phyloP scores from a whole-genome alignment of 2,329 filamentous ascomycete species.

The Balansia obtecta region DNA sequence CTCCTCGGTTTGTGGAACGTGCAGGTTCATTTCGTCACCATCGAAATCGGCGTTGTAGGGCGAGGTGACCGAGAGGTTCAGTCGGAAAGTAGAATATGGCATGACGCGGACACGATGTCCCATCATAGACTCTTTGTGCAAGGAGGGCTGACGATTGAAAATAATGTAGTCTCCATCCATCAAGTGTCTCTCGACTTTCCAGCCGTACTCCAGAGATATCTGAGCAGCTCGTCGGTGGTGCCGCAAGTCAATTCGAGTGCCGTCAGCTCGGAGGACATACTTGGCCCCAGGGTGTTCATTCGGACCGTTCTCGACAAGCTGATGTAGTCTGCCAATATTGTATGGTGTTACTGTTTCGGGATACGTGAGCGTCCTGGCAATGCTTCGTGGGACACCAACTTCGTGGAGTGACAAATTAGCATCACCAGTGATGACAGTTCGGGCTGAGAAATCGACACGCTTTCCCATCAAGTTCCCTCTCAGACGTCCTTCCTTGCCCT shows the following conservation, averaged over 20 bases:
- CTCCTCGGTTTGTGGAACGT: conserved; percentile 96
- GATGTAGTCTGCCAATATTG: conserved; percentile 87
- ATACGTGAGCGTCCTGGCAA: conserved; percentile 86
- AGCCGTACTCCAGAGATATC: conserved; percentile 84
- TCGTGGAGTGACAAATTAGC: conserved; percentile 93
- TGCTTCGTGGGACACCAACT: conserved; percentile 90
- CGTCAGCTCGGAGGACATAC: conserved; percentile 89
- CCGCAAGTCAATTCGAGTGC: conserved; percentile 86
- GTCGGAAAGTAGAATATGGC: conserved; percentile 96
- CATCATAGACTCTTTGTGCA: conserved; percentile 99
- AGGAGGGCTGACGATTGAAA: conserved; percentile 97
- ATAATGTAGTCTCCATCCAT: conserved; percentile 96
- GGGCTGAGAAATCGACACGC: conserved; percentile 96
- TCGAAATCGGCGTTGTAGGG: conserved; percentile 99
- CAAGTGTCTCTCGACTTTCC: conserved; percentile 97
- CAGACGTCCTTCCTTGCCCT: conserved; percentile 97
- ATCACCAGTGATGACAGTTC: conserved; percentile 98
- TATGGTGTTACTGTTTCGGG: conserved; percentile 95
- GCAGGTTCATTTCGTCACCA: conserved; percentile 99
- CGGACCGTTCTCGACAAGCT: conserved; percentile 83
- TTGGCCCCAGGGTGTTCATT: conserved; percentile 93
- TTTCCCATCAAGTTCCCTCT: conserved; percentile 99
- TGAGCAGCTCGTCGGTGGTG: conserved; percentile 82
- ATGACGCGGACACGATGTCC: conserved; percentile 94
- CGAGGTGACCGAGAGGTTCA: conserved; percentile 94